Evolutionary conservation across 75 land plant genomes (phyloP).

Genomic region (Selaginella tamariscina): DNA sequence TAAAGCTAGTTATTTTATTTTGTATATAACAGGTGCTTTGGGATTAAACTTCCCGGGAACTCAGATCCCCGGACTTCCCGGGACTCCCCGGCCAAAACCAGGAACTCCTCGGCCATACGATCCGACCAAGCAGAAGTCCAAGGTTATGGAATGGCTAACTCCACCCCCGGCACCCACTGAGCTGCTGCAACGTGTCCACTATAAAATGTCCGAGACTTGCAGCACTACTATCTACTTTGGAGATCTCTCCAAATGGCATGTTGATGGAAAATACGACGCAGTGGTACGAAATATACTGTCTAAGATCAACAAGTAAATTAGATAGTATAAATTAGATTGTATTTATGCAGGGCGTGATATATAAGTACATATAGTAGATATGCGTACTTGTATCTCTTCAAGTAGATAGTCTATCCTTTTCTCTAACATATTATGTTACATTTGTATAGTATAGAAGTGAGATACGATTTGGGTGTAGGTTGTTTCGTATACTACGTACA

Average conservation of each 20-base stretch:
- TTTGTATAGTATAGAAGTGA: too few species aligned
- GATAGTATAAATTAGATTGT: too few species aligned
- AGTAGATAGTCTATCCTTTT: too few species aligned
- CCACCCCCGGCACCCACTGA: not conserved
- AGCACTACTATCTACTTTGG: not conserved
- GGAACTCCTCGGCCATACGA: not conserved
- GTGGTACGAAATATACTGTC: not conserved
- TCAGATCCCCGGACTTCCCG: not conserved
- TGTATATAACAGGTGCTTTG: not conserved
- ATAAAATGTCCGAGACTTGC: not conserved
- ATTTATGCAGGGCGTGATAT: too few species aligned
- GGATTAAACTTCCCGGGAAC: not conserved
- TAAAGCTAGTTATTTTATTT: too few species aligned
- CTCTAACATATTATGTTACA: too few species aligned
- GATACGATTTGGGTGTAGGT: too few species aligned
- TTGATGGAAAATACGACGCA: not conserved
- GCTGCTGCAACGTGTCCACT: not conserved
- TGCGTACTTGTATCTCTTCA: too few species aligned
- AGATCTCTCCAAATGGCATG: not conserved
- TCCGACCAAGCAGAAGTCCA: conserved; percentile 3
- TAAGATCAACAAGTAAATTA: too few species aligned
- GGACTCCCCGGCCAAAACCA: not conserved
- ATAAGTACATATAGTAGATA: too few species aligned
- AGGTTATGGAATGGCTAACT: not conserved
- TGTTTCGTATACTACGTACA: too few species aligned